phyloP scores from a whole-genome alignment of 192 early-diverging fungal species.

The Backusella psychrophila region DNA sequence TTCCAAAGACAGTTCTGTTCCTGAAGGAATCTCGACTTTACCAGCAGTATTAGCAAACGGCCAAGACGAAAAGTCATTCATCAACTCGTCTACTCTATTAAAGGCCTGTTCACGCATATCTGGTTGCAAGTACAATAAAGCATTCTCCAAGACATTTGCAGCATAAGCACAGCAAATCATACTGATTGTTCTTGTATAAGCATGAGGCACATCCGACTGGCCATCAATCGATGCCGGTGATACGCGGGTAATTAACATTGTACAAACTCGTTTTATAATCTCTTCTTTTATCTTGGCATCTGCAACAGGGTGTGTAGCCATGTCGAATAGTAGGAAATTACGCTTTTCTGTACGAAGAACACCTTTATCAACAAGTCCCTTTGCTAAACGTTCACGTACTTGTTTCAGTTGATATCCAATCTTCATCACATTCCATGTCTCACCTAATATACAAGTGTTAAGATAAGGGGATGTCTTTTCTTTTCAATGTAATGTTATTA shows the following conservation, averaged over 20 bases:
- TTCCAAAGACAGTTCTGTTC: conserved; percentile 60
- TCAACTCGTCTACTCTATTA: conserved; percentile 79
- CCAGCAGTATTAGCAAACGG: conserved; percentile 56
- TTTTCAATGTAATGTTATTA: conserved; percentile 32
- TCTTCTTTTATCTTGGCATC: conserved; percentile 83
- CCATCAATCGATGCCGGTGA: conserved; percentile 49
- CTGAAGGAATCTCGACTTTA: conserved; percentile 45
- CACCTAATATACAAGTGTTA: conserved; percentile 53
- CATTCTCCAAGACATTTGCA: conserved; percentile 94
- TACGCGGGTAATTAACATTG: conserved; percentile 72
- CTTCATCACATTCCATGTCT: conserved; percentile 98
- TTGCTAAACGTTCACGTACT: conserved; percentile 91
- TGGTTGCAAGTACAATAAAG: conserved; percentile 76
- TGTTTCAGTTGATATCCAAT: conserved; percentile 95
- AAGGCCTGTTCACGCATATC: conserved; percentile 86
- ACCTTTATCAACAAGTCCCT: conserved; percentile 96
- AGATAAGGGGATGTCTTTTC: background rate
- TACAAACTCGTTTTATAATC: conserved; percentile 78
- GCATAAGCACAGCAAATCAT: conserved; percentile 94
- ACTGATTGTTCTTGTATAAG: conserved; percentile 68
- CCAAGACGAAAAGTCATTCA: conserved; percentile 78
- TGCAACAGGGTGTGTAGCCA: conserved; percentile 94
- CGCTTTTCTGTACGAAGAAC: conserved; percentile 94
- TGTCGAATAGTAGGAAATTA: conserved; percentile 93
- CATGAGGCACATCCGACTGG: conserved; percentile 47